Conservation (phyloP, 192 early-diverging fungal genomes). For the Phlyctochytrium arcticum region DNA sequence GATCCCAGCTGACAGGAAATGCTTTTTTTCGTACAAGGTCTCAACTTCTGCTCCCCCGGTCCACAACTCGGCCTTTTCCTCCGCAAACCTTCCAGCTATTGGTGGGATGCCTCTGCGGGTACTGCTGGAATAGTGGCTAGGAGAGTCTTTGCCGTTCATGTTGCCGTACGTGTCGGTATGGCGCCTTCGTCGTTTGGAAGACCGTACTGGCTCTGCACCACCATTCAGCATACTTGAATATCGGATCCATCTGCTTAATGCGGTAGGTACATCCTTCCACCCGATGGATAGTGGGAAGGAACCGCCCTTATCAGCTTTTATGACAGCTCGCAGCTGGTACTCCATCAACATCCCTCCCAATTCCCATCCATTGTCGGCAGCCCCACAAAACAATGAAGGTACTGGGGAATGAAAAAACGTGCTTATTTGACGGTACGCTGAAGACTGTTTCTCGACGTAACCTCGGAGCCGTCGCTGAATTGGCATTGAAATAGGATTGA, state of each 20-base stretch:
- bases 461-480: too few species aligned
- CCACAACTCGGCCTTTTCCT: constrained; percentile 31
- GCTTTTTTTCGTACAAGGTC: constrained; percentile 43
- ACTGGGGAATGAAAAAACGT: constrained; percentile 16
- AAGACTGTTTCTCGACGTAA: too few species aligned
- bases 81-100: constrained; percentile 14
- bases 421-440: constrained; percentile 4
- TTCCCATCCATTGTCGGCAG: constrained; percentile 6
- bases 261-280: neutral
- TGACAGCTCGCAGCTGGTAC: constrained; percentile 12
- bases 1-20: constrained; percentile 48
- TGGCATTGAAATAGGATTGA: too few species aligned
- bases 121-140: neutral
- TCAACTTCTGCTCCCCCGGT: constrained; percentile 13
- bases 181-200: neutral
- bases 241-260: neutral
- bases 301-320: constrained; percentile 1
- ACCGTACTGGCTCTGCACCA: neutral
- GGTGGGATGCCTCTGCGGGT: neutral
- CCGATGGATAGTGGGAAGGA: neutral
- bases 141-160: neutral
- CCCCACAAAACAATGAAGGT: constrained; percentile 13
- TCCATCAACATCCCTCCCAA: constrained; percentile 15
- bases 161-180: neutral
- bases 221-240: neutral